Evolutionary conservation across 208 protist species (phyloP), one percentile per base, ranked within the genome.

Genomic region (Acanthamoeba quina): DNA sequence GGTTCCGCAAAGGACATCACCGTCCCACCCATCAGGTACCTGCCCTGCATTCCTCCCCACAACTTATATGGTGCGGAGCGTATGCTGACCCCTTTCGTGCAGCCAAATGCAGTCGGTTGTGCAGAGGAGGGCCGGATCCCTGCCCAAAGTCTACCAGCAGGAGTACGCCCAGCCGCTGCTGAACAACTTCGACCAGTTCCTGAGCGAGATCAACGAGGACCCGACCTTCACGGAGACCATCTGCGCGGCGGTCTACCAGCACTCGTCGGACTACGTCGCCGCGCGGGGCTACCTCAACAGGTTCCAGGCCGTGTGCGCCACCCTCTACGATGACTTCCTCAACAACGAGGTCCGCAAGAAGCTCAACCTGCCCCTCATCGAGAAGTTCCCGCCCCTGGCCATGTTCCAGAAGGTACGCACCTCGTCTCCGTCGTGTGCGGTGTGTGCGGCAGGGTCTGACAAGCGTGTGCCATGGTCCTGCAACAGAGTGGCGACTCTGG

Each of bases 271-370:
- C 31, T 76, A 47, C 68, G 26, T 44, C 13, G n/a, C 68, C 31
- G 41, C 68, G 34, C n/a, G n/a, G 31, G n/a, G 31, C 68, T 76
- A 44, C 68, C 68, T 76, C 68, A 76, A 76, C 68, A 34, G 68
- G 7, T 76, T 76, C 31, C 68, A 76, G 34, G 68, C 68, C 68
- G 68, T 76, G 29, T 76, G 68, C 68, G n/a, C 68, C 29, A 76
- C 68, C 3, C 68, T 76, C 68, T 76, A 76, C 31, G 68, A 76
- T 29, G 68, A 44, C 68, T 76, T 76, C 34, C 19, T 76, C 68
- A 21, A 76, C 68, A 34, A 24, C n/a, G 68, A 76, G 31, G 19
- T 44, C 5, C n/a, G 68, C 15, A 1, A 76, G 29, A 44, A 76
- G 31, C 68, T 76, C 24, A 41, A 76, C 31, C 68, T 76, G 6